phyloP scores from a whole-genome alignment of 2,329 filamentous ascomycete species.

The Thielaviopsis punctulata region DNA sequence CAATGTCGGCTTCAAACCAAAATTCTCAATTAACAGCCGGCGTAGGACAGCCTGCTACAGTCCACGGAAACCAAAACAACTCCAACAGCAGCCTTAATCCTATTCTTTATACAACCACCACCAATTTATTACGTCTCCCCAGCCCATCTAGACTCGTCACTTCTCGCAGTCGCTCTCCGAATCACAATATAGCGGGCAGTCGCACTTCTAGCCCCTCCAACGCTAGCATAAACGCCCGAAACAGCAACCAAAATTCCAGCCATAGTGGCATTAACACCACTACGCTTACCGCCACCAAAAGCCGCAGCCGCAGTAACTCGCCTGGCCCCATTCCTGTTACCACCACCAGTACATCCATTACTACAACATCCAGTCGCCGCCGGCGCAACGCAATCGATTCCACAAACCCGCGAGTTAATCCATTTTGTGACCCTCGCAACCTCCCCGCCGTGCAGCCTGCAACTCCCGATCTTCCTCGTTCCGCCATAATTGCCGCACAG shows the following conservation, averaged over 20 bases:
- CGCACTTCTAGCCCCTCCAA: not conserved
- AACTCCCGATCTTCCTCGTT: slow-evolving; percentile 11
- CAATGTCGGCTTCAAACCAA: slow-evolving; percentile 12
- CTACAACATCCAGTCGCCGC: slow-evolving; percentile 9
- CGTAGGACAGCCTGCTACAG: slow-evolving; percentile 7
- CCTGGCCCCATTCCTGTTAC: not conserved
- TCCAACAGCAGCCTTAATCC: slow-evolving; percentile 8
- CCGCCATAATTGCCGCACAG: slow-evolving; percentile 14
- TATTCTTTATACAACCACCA: slow-evolving; percentile 6
- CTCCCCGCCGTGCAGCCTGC: slow-evolving; percentile 12
- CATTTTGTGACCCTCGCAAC: slow-evolving; percentile 10
- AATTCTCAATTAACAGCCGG: slow-evolving; percentile 2
- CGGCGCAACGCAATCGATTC: slow-evolving; percentile 14
- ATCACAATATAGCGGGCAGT: slow-evolving; percentile 2
- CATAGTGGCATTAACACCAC: not conserved
- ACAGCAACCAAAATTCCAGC: not conserved
- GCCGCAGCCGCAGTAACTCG: too few species aligned
- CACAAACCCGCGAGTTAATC: slow-evolving; percentile 9
- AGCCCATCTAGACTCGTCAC: slow-evolving; percentile 5
- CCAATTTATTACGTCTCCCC: slow-evolving; percentile 1
- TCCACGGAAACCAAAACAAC: slow-evolving; percentile 5
- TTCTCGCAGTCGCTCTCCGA: slow-evolving; percentile 10
- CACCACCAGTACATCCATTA: not conserved
- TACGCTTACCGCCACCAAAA: too few species aligned
- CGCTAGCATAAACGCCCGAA: not conserved